Conservation (phyloP, 108 stramenopile species). For the Mayamaea pseudoterrestris region DNA sequence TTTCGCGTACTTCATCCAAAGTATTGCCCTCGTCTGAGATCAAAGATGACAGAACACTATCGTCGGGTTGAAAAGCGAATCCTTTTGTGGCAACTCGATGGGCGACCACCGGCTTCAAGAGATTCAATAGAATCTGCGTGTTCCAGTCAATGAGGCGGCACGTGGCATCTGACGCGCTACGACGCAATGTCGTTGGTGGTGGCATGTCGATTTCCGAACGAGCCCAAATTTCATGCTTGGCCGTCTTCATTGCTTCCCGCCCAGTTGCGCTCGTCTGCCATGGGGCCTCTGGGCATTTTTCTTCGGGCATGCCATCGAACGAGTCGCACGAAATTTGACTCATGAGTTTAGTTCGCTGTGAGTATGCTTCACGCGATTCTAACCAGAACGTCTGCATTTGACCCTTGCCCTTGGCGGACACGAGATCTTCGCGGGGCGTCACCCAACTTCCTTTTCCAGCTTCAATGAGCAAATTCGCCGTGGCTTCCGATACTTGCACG, state of each 20-base stretch:
- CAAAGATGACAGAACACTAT: conserved; percentile 1
- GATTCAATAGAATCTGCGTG: conserved; percentile 9
- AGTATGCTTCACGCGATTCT: no score
- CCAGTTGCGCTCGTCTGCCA: no score
- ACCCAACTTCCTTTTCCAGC: conserved; percentile 23
- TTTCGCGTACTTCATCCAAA: conserved; percentile 24
- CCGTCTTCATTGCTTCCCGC: no score
- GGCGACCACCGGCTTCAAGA: conserved; percentile 17
- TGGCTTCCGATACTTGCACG: conserved; percentile 32
- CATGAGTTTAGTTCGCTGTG: no score
- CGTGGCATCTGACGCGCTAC: no score
- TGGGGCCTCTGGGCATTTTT: no score
- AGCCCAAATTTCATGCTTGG: no score
- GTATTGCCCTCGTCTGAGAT: conserved; percentile 2
- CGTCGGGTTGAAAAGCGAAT: background rate
- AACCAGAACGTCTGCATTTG: conserved; percentile 43
- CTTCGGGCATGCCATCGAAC: no score
- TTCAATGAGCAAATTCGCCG: conserved; percentile 23
- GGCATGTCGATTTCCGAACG: no score
- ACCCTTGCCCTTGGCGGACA: conserved; percentile 43
- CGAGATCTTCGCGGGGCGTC: conserved; percentile 20
- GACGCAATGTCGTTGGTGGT: no score
- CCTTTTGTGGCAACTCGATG: conserved; percentile 3
- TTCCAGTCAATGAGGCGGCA: conserved; percentile 30
- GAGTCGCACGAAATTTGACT: no score